Conservation (phyloP, 768 basidiomycete genomes). For the Pisolithus orientalis region DNA sequence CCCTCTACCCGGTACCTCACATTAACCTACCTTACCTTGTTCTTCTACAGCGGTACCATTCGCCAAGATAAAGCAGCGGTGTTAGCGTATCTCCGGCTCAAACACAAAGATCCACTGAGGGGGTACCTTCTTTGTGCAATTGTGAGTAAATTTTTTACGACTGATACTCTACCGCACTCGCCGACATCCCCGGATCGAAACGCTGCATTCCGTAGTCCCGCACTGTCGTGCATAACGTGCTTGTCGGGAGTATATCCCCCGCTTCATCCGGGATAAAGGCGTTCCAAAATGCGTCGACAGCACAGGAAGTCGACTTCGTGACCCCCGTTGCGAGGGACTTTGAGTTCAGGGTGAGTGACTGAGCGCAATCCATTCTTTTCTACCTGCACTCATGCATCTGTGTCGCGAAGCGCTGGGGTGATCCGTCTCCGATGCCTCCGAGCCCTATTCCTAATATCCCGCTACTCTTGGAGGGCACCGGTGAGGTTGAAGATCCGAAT, state of each 20-base stretch:
- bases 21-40: background rate
- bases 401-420: constrained; percentile 53
- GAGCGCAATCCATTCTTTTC: constrained; percentile 4
- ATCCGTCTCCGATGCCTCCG: constrained; percentile 58
- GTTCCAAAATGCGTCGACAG: constrained; percentile 75
- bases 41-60: constrained; percentile 56
- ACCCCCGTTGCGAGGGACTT: constrained; percentile 51
- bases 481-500: constrained; percentile 3
- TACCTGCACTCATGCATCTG: background rate
- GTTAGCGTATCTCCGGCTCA: constrained; percentile 70
- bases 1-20: background rate
- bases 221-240: constrained; percentile 66
- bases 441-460: constrained; percentile 34
- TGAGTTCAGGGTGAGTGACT: constrained; percentile 42
- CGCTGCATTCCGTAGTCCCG: constrained; percentile 34
- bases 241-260: constrained; percentile 75
- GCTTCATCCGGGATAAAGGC: constrained; percentile 70
- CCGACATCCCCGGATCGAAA: background rate
- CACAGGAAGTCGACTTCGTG: constrained; percentile 74
- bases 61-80: constrained; percentile 74
- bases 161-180: background rate
- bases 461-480: constrained; percentile 10
- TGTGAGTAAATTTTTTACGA: constrained; percentile 37
- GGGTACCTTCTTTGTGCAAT: constrained; percentile 72
- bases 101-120: constrained; percentile 72